phyloP scores from a whole-genome alignment of 2,329 filamentous ascomycete species.

The Blastomyces percursus region DNA sequence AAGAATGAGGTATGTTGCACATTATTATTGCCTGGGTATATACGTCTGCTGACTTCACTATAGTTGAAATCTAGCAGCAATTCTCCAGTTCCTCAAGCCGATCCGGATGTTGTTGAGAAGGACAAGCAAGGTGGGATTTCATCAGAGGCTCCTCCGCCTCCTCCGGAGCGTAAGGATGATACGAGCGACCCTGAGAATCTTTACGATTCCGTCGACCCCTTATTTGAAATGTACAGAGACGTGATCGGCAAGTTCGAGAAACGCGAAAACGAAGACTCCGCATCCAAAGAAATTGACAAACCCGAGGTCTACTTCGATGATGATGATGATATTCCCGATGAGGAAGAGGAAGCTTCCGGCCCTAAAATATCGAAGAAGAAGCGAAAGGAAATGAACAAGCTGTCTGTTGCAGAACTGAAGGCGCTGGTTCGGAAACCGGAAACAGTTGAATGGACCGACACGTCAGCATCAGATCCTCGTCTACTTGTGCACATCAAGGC shows the following conservation, averaged over 20 bases:
- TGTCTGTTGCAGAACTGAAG: slow-evolving; percentile 92
- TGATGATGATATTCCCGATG: slow-evolving; percentile 74
- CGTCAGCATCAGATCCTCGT: slow-evolving; percentile 77
- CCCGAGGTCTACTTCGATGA: slow-evolving; percentile 75
- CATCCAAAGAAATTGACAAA: slow-evolving; percentile 60
- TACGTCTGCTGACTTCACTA: slow-evolving; percentile 12
- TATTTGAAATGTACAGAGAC: slow-evolving; percentile 72
- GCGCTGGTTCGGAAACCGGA: slow-evolving; percentile 83
- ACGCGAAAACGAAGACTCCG: slow-evolving; percentile 50
- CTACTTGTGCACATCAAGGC: slow-evolving; percentile 90
- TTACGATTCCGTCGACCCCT: slow-evolving; percentile 57
- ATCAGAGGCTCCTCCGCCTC: background rate
- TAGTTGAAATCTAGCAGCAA: slow-evolving; percentile 11
- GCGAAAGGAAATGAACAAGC: slow-evolving; percentile 77
- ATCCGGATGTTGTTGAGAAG: slow-evolving; percentile 1
- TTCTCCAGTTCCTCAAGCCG: slow-evolving; percentile 1
- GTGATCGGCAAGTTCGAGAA: slow-evolving; percentile 72
- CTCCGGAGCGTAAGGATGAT: slow-evolving; percentile 31
- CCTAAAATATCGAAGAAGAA: slow-evolving; percentile 87
- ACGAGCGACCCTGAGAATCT: slow-evolving; percentile 26
- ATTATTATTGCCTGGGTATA: background rate
- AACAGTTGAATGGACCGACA: slow-evolving; percentile 95
- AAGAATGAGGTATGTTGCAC: slow-evolving; percentile 50
- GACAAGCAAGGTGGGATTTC: background rate
- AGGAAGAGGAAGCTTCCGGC: slow-evolving; percentile 50